Base-by-base conservation (phyloP, 805 yeast genomes). In the Candida maesae region DNA sequence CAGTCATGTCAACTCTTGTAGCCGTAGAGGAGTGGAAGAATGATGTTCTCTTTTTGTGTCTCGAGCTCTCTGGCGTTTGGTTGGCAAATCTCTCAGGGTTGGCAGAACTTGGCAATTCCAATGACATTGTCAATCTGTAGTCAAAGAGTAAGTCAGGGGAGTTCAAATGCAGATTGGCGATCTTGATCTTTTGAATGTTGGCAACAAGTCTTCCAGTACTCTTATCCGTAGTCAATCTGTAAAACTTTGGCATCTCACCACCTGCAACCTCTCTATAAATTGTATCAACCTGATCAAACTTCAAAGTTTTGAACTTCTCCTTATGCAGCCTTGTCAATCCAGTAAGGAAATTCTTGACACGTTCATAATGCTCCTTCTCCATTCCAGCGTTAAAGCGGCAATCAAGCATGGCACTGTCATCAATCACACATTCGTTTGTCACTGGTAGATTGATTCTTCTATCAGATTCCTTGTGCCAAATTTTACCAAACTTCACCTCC, bases 131-230 rank as follows among this genome's bases (percentile, higher is more conserved):
- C 27, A 89, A 66, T 51, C 95, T 73, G 51, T 82, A 68, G 63
- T 89, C 97, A 57, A 80, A 81, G 61, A 79, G 70, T 24, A 84
- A 77, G 48, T 84, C 81, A 4, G 96, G 96, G 40, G 83, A 74
- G 54, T 76, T 80, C 16, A 89, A 68, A 53, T 77, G 73, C 41
- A 90, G 61, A 56, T 84, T 88, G 2, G 87, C 76, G n/a, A 88
- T 65, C 40, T 91, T 71, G 50, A 77, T 74, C 56, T 89, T 89
- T 45, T 79, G 79, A 38, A 89, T 84, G 32, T 81, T 81, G 24
- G 78, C 79, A 37, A 79, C 78, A 14, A 70, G 65, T 51, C 95
- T 70, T 9, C 81, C 81, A 0, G 93, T 84, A 39, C 71, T 71
- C 34, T 75, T 67, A 59, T 85, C 93, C 40, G 78, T 73, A 12